phyloP scores from a whole-genome alignment of 805 yeast genomes.

The Metschnikowia colocasiae region DNA sequence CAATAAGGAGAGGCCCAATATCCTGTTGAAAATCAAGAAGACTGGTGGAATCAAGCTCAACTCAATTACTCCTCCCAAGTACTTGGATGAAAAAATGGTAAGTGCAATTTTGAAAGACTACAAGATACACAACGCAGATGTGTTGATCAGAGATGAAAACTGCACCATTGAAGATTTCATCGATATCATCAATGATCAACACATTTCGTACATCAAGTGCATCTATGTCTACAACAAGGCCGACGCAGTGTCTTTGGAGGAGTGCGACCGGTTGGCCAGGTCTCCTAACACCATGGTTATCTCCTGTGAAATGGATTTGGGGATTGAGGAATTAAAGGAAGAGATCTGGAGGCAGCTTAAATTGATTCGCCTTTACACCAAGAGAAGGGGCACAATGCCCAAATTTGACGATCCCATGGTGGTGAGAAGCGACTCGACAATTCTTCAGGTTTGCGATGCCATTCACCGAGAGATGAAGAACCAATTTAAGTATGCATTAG shows the following conservation, averaged over 20 bases:
- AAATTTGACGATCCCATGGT: constrained; percentile 88
- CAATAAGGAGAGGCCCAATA: constrained; percentile 74
- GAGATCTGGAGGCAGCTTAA: constrained; percentile 90
- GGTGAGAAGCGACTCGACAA: constrained; percentile 71
- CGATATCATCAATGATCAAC: constrained; percentile 83
- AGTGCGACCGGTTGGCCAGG: constrained; percentile 86
- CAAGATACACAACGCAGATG: constrained; percentile 90
- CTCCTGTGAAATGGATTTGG: constrained; percentile 86
- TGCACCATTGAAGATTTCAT: constrained; percentile 89
- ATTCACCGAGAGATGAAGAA: constrained; percentile 90
- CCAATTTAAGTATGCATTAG: constrained; percentile 89
- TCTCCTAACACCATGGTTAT: constrained; percentile 91
- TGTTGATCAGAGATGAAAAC: constrained; percentile 81
- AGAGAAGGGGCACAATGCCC: constrained; percentile 78
- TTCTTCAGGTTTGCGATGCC: constrained; percentile 85
- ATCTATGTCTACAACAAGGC: constrained; percentile 92
- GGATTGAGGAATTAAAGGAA: constrained; percentile 82
- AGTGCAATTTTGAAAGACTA: constrained; percentile 77
- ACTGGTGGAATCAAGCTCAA: constrained; percentile 91
- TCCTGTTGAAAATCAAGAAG: constrained; percentile 71
- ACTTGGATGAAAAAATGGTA: constrained; percentile 77
- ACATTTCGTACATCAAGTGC: constrained; percentile 85
- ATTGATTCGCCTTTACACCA: constrained; percentile 78
- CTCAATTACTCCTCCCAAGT: constrained; percentile 74
- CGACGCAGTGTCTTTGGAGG: constrained; percentile 93